Conservation (phyloP, 1,284 basidiomycete genomes). For the Ceratobasidium sp. region DNA sequence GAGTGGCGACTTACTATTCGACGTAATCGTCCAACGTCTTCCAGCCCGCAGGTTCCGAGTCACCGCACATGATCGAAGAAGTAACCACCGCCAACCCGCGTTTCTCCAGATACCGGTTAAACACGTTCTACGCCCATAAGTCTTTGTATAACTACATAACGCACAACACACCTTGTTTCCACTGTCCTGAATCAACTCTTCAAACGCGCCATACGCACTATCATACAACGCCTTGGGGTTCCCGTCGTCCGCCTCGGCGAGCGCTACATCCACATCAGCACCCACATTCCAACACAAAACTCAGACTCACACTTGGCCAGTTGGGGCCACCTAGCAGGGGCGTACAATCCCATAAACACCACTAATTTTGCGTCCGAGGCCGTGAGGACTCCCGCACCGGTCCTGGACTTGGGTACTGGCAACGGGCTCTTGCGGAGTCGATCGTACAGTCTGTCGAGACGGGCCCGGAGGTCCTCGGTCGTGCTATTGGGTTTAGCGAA, state of each 20-base stretch:
- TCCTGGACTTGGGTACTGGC: conserved; percentile 13
- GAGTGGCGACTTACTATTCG: conserved; percentile 18
- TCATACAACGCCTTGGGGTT: conserved; percentile 3
- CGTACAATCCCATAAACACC: conserved; percentile 12
- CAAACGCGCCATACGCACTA: background rate
- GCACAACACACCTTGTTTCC: conserved; percentile 8
- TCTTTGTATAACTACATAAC: background rate
- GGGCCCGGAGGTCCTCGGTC: conserved; percentile 4
- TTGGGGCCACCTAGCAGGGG: background rate
- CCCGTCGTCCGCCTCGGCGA: conserved; percentile 17
- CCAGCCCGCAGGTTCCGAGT: conserved; percentile 22
- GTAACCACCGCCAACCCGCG: background rate
- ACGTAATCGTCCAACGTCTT: conserved; percentile 33
- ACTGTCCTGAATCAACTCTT: background rate
- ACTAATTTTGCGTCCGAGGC: conserved; percentile 19
- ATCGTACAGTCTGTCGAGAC: conserved; percentile 1
- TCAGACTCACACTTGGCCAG: conserved; percentile 3
- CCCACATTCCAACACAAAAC: background rate
- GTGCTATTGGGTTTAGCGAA: conserved; percentile 7
- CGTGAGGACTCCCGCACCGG: conserved; percentile 9
- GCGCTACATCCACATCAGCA: background rate
- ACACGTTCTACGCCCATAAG: conserved; percentile 6
- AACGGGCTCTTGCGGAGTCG: conserved; percentile 8
- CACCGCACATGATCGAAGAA: conserved; percentile 36
- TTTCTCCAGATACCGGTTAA: conserved; percentile 24